Percentiles rank a stretch among this genome's conserved stretches.
Evolutionary conservation across 495 filamentous ascomycete species (phyloP).

Genomic region (Penicillium macrosclerotiorum): DNA sequence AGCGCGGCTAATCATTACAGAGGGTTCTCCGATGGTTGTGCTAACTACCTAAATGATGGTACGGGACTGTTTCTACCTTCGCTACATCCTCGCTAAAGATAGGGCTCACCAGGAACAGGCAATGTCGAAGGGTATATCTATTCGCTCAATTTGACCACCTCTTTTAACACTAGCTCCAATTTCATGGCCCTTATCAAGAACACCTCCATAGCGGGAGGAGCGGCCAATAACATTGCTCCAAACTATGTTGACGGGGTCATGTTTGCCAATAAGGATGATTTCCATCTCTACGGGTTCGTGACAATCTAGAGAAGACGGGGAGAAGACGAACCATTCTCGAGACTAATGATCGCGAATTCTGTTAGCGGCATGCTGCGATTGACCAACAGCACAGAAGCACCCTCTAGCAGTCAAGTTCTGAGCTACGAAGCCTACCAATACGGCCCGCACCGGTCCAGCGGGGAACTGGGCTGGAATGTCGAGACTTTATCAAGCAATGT

Average conservation of each 20-base stretch:
- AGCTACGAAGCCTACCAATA: constrained; percentile 53
- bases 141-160: constrained; percentile 46
- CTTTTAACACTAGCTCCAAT: constrained; percentile 40
- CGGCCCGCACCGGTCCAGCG: constrained; percentile 32
- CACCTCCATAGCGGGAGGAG: constrained; percentile 41
- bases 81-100: background rate
- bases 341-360: background rate
- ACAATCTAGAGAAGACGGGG: background rate
- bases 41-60: constrained; percentile 11
- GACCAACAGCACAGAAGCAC: background rate
- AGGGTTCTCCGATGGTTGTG: constrained; percentile 23
- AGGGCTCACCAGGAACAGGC: constrained; percentile 31
- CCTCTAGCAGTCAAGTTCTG: constrained; percentile 7
- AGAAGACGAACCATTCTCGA: too few species aligned
- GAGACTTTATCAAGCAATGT: constrained; percentile 39
- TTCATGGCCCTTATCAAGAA: constrained; percentile 14
- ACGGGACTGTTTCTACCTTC: background rate
- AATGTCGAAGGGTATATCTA: constrained; percentile 47
- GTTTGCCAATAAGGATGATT: constrained; percentile 62
- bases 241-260: constrained; percentile 63
- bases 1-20: constrained; percentile 16
- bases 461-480: constrained; percentile 39
- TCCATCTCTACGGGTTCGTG: constrained; percentile 43
- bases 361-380: constrained; percentile 8
- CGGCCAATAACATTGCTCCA: constrained; percentile 54